These are phyloP conservation scores for Symbiodinium pilosum DNA, from an alignment of 73 alveolate genomes.

Conservation along the genomic window DNA sequence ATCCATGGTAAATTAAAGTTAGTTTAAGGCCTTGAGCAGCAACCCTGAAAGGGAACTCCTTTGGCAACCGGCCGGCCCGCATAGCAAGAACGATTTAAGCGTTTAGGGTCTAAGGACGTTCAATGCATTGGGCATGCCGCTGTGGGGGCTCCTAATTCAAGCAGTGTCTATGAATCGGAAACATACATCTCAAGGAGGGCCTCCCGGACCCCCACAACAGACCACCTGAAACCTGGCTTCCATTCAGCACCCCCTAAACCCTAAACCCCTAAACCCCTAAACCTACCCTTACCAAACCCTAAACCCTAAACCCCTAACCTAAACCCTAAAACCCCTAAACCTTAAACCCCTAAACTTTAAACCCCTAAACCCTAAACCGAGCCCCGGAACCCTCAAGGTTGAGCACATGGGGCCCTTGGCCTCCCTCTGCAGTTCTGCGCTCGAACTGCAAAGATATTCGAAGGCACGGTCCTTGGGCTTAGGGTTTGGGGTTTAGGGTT, in stretches of 20 bases:
- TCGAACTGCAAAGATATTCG: constrained; percentile 43
- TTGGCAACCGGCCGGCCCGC: too few species aligned
- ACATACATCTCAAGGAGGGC: too few species aligned
- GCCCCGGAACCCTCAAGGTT: neutral
- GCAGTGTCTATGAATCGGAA: too few species aligned
- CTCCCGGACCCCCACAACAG: neutral
- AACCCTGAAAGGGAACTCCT: too few species aligned
- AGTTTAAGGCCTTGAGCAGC: too few species aligned
- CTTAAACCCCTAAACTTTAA: neutral
- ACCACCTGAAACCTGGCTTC: neutral
- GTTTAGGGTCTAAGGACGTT: too few species aligned
- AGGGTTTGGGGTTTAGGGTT: too few species aligned
- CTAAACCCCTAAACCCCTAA: neutral
- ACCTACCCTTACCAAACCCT: neutral
- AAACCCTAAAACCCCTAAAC: neutral
- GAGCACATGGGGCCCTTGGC: neutral
- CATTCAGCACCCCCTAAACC: neutral
- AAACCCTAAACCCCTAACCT: neutral
- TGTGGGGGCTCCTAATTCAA: too few species aligned
- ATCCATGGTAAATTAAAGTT: too few species aligned
- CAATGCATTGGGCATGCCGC: too few species aligned
- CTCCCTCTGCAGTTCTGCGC: constrained; percentile 35
- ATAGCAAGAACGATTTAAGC: too few species aligned
- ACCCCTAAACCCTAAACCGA: neutral
- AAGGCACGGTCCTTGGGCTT: constrained; percentile 56